Evolutionary conservation across 768 basidiomycete species (phyloP).

Genomic region (Tylopilus sp.): DNA sequence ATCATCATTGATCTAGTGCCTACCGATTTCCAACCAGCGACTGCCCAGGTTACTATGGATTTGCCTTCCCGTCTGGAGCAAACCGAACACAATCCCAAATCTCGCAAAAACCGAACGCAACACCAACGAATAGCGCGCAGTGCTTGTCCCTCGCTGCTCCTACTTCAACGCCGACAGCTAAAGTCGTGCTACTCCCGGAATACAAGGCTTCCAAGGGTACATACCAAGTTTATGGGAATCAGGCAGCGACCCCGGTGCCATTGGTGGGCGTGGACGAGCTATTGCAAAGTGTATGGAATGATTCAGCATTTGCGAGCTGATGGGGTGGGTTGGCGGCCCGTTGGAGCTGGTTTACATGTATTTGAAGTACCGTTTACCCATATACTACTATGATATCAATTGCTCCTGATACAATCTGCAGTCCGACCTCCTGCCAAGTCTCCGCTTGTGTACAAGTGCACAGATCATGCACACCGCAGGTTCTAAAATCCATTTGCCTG

Average conservation of each 20-base stretch:
- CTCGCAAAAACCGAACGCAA: slow-evolving; percentile 26
- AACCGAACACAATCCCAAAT: slow-evolving; percentile 28
- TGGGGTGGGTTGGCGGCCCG: no score
- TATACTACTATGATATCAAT: no score
- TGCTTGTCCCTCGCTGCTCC: slow-evolving; percentile 24
- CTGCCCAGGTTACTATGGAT: slow-evolving; percentile 32
- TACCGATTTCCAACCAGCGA: slow-evolving; percentile 30
- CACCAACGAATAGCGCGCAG: slow-evolving; percentile 23
- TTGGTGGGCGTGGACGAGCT: slow-evolving; percentile 17
- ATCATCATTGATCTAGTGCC: slow-evolving; percentile 15
- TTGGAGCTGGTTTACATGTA: background rate
- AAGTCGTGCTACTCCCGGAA: slow-evolving; percentile 14
- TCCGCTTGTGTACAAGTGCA: no score
- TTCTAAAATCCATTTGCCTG: no score
- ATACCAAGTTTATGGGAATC: slow-evolving; percentile 16
- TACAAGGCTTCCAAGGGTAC: background rate
- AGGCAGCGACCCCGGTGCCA: slow-evolving; percentile 1
- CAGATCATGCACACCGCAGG: no score
- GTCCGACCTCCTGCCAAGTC: no score
- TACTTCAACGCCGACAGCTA: slow-evolving; percentile 27
- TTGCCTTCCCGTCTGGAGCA: slow-evolving; percentile 27
- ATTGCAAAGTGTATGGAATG: slow-evolving; percentile 19
- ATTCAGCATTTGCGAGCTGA: slow-evolving; percentile 11
- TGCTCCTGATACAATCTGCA: no score
- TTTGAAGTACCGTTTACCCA: background rate